Evolutionary conservation across 2,329 filamentous ascomycete species (phyloP), one percentile per base, ranked within the genome.

Genomic region (Cryphonectria parasitica): DNA sequence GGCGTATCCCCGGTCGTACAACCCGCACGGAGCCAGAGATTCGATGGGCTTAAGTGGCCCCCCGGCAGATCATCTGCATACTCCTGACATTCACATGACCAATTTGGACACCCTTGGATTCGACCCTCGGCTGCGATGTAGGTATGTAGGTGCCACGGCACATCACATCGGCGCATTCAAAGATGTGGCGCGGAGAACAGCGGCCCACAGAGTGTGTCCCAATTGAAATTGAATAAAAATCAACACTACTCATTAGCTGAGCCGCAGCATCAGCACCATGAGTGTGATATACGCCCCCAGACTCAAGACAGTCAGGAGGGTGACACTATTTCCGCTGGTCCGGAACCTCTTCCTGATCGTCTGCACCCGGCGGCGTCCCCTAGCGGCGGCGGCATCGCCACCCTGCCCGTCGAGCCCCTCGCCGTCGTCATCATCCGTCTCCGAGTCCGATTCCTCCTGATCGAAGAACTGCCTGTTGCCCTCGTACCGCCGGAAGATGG

Each of bases 381-480:
- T 11, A 66, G 67, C 19, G 75, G 76, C 66, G 25, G 41, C 65
- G 58, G 64, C 69, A 69, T 52, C 63, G 58, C 61, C 61, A 58
- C 69, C 60, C 54, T 69, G 56, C 31, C 65, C 64, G 52, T 28
- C 31, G 15, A 45, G 36, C 28, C 71, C 70, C 61, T 36, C 65
- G 25, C 65, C 71, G 41, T 67, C 65, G 31, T 74, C 71, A 72
- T 79, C 77, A 39, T 75, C 75, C 17, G 75, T 72, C 39, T 80
- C 75, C 60, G 81, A 76, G 61, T 76, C 73, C 17, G 63, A 71
- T 69, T 79, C 87, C 25, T 86, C 79, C 69, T 86, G 85, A 72
- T 86, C 88, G 81, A 98, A 98, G 83, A 99, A 98, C 81, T 98
- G 95, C 74, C 90, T 89, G 78, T 98, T 97, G 70, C 96, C 95